Conservation (phyloP, 371 early-diverging fungal species). For the Rhizopus arrhizus region DNA sequence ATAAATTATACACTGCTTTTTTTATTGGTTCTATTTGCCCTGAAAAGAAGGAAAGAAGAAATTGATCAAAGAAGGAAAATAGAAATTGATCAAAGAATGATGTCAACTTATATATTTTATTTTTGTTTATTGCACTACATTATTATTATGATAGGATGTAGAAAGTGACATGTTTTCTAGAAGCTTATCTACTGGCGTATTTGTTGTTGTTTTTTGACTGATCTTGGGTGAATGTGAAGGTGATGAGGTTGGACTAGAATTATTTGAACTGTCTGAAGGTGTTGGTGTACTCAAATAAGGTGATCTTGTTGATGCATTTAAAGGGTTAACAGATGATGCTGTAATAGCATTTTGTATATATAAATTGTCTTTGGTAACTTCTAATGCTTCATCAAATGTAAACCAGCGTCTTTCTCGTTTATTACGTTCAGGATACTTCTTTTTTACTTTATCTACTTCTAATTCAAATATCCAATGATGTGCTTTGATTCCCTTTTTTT, state of each 20-base stretch:
- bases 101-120: not conserved
- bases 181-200: no score
- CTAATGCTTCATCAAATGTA: slow-evolving; percentile 61
- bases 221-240: no score
- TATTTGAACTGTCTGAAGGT: no score
- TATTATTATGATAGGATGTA: no score
- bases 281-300: no score
- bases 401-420: slow-evolving; percentile 68
- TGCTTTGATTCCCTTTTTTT: slow-evolving; percentile 53
- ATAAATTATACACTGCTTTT: not conserved
- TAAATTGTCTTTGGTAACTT: slow-evolving; percentile 46
- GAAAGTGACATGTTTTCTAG: no score
- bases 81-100: no score
- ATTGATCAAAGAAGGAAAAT: no score
- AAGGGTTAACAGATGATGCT: slow-evolving; percentile 36
- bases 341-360: slow-evolving; percentile 63
- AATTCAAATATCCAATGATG: slow-evolving; percentile 65
- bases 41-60: no score
- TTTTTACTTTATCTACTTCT: slow-evolving; percentile 57
- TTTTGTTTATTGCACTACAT: not conserved
- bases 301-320: not conserved
- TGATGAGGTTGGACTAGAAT: no score
- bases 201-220: no score
- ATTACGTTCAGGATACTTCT: slow-evolving; percentile 63
- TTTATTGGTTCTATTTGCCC: not conserved